A percentile compares a stretch with the other conserved stretches of the same genome.
phyloP scores from a whole-genome alignment of 371 early-diverging fungal species.

The Phascolomyces articulosus region DNA sequence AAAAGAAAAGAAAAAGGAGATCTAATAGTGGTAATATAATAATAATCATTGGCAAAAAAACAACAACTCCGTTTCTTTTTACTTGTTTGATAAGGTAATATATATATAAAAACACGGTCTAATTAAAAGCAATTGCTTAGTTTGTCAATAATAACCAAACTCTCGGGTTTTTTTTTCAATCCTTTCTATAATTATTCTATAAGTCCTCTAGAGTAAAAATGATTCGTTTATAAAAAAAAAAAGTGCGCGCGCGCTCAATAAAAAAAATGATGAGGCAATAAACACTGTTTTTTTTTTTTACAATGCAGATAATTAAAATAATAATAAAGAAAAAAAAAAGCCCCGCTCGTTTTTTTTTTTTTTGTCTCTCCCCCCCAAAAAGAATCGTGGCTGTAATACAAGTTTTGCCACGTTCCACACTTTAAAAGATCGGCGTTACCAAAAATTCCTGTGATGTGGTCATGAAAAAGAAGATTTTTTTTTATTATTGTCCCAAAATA shows the following conservation, averaged over 20 bases:
- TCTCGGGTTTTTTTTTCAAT: not conserved
- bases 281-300: not conserved
- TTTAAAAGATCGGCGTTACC: conserved; percentile 4
- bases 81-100: too few relatives aligned
- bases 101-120: not conserved
- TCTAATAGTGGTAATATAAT: too few relatives aligned
- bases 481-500: not conserved
- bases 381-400: too few relatives aligned
- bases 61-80: too few relatives aligned
- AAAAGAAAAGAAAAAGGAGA: too few relatives aligned
- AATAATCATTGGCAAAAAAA: too few relatives aligned
- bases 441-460: conserved; percentile 5
- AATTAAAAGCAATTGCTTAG: not conserved
- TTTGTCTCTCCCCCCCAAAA: too few relatives aligned
- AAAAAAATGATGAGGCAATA: conserved; percentile 5
- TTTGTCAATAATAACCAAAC: not conserved
- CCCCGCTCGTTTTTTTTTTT: too few relatives aligned
- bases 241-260: not conserved
- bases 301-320: not conserved
- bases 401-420: conserved; percentile 11
- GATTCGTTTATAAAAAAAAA: too few relatives aligned
- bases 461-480: not conserved
- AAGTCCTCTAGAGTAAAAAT: too few relatives aligned
- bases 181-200: not conserved
- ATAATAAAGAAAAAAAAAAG: not conserved